Percentiles rank a stretch among this genome's conserved stretches.
These are phyloP conservation scores for Thielaviopsis punctulata DNA, from an alignment of 2,329 filamentous ascomycete genomes.

Conservation along the genomic window DNA sequence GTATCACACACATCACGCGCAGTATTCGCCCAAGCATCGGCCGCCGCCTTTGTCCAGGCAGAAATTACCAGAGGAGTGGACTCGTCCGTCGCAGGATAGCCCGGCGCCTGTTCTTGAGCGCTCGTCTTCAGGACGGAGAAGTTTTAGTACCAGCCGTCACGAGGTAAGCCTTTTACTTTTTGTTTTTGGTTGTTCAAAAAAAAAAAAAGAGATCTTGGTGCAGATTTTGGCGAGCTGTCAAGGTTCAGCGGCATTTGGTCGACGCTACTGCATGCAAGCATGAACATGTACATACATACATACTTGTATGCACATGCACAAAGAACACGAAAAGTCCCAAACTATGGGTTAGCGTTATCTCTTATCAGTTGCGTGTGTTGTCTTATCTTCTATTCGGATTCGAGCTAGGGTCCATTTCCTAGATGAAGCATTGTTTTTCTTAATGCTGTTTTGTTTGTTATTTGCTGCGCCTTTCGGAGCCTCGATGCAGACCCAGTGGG, in stretches of 20 bases:
- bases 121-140: background rate
- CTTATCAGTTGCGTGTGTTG: background rate
- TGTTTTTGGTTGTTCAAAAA: too few relatives aligned
- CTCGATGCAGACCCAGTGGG: too few relatives aligned
- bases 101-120: background rate
- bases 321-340: background rate
- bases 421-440: too few relatives aligned
- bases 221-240: background rate
- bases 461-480: too few relatives aligned
- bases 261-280: too few relatives aligned
- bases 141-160: background rate
- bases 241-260: background rate
- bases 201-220: background rate
- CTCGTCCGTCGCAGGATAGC: background rate
- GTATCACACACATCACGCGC: background rate
- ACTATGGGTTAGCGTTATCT: background rate
- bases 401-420: background rate
- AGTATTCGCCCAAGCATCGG: too few relatives aligned
- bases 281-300: background rate
- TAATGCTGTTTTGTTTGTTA: too few relatives aligned
- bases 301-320: background rate
- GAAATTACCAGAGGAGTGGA: too few relatives aligned
- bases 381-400: too few relatives aligned
- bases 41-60: too few relatives aligned
- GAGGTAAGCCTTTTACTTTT: background rate